Percentiles rank a stretch among this genome's conserved stretches.
Conservation (phyloP, 2,329 filamentous ascomycete genomes). For the Rhinocladiella similis region DNA sequence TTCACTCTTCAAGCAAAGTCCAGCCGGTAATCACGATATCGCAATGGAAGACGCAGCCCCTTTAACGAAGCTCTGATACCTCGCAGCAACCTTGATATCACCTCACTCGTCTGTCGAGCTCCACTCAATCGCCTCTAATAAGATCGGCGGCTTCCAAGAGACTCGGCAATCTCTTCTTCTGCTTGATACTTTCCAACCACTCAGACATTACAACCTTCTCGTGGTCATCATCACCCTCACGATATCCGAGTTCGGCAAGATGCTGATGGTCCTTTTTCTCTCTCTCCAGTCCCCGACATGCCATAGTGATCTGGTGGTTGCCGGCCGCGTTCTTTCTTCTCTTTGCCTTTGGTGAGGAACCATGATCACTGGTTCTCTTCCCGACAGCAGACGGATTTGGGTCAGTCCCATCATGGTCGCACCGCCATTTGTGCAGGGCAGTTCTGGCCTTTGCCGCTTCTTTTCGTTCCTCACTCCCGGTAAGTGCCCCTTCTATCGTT, state of each 20-base stretch:
- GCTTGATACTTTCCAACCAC: conserved; percentile 10
- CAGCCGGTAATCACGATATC: no score
- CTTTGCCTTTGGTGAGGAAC: neutral
- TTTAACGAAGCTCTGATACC: no score
- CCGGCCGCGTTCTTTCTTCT: neutral
- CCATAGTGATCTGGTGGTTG: neutral
- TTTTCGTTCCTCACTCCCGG: neutral
- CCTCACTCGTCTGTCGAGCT: neutral
- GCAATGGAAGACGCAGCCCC: no score
- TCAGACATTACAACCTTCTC: conserved; percentile 13
- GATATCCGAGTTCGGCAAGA: conserved; percentile 7
- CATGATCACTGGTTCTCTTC: neutral
- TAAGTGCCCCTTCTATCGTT: neutral
- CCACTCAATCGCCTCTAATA: neutral
- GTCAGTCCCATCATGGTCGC: neutral
- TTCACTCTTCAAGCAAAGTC: no score
- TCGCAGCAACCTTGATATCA: no score
- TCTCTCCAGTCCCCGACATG: conserved; percentile 4
- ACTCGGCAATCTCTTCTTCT: conserved; percentile 3
- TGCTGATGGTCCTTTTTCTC: neutral
- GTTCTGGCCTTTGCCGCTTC: neutral
- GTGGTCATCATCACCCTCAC: neutral
- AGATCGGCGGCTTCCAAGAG: neutral
- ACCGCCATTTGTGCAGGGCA: neutral
- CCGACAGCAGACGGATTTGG: neutral